Evolutionary conservation across 306 rosid species (phyloP).

Genomic region (Betula pendula): DNA sequence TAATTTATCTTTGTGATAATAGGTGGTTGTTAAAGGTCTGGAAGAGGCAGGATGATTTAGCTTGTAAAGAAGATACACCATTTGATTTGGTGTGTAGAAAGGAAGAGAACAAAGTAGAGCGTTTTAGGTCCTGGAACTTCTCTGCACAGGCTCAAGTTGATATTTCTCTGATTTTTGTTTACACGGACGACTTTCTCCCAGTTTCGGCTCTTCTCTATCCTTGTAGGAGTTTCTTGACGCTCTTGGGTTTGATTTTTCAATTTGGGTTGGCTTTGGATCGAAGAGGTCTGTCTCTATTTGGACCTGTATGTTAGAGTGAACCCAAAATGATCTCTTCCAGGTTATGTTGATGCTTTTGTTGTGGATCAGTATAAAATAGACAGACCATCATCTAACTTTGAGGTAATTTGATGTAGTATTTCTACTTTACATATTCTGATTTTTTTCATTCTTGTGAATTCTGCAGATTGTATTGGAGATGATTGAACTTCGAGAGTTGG

Average conservation of each 20-base stretch:
- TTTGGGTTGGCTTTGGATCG: not conserved
- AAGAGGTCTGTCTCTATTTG: conserved; percentile 4
- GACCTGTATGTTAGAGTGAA: not conserved
- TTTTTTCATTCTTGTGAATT: conserved; percentile 6
- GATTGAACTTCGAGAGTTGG: conserved; percentile 98
- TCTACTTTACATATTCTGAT: not conserved
- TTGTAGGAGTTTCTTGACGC: not conserved
- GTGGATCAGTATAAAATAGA: not conserved
- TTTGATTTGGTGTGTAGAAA: not conserved
- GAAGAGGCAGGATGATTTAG: not conserved
- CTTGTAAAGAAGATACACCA: not conserved
- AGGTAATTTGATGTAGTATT: not conserved
- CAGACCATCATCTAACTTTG: not conserved
- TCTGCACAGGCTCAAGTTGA: not conserved
- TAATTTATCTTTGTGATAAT: not conserved
- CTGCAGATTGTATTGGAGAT: conserved; percentile 94
- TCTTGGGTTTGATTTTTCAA: not conserved
- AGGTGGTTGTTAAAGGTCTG: not conserved
- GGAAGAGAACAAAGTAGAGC: not conserved
- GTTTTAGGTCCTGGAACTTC: not conserved
- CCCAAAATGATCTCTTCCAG: not conserved
- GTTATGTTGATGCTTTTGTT: not conserved
- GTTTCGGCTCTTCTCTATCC: conserved; percentile 4
- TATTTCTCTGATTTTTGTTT: not conserved
- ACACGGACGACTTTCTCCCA: not conserved